Evolutionary conservation across 306 rosid genomes (phyloP), one percentile per base, ranked within the genome.

Genomic region (Gynostemma pentaphyllum): DNA sequence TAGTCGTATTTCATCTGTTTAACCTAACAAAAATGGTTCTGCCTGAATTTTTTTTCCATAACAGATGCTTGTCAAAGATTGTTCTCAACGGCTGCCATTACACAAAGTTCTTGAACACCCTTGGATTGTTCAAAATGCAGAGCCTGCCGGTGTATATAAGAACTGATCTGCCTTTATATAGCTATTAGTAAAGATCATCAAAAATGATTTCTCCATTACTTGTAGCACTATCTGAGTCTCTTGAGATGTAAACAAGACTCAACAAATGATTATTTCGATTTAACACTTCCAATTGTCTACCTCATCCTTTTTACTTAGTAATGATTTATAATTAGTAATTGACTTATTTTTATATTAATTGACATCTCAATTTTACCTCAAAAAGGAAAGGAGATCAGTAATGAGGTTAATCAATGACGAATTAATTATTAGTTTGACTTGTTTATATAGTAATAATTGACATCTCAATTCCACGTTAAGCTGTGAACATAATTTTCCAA

Each of bases 61-160:
- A 75, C 77, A 92, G 98, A 92, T 92, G 98, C 88, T 92, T 66
- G 90, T 92, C 62, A 92, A 88, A 81, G 94, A 88, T 70, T 85
- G 94, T 37, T 74, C 88, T 36, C 75, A 86, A 52, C 94, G 98
- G 54, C 79, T 92, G 70, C 88, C 94, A 4, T 72, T 92, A 40
- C 94, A 92, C 84, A 92, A 92, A 75, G 87, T 92, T 52, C 87
- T 92, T 27, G 98, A 92, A 68, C 98, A 92, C 67, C 95, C 95
- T 39, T 92, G 98, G 98, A 86, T 88, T 73, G 79, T 92, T 69
- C 98, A 92, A 83, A 88, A 92, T 57, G 96, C 98, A 0, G 98
- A 92, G 87, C 94, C 96, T 22, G 79, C 96, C 19, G 96, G 98
- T 71, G 72, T 92, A 73, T 82, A 88, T 66, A 82, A 76, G 78